Conservation (phyloP, 345 rosid species). For the Fremontodendron californicum region DNA sequence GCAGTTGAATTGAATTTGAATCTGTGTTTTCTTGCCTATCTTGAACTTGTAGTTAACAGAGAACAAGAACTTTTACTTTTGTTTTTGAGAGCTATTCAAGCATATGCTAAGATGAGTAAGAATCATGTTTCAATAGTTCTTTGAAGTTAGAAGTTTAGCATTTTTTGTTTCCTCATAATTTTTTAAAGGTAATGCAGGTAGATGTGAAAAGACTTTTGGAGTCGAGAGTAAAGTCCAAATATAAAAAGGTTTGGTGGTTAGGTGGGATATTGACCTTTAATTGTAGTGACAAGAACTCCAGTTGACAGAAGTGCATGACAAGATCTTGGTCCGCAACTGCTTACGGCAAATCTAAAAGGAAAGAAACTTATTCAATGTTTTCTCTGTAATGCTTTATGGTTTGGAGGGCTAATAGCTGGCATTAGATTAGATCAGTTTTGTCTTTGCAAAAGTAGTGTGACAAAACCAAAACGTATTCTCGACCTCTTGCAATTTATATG, state of each 20-base stretch:
- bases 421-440: neutral
- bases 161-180: too few relatives aligned
- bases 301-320: neutral
- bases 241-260: neutral
- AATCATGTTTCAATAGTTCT: neutral
- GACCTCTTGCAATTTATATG: neutral
- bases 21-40: neutral
- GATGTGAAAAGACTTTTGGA: neutral
- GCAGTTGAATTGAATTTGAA: neutral
- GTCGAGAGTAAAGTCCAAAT: neutral
- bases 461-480: neutral
- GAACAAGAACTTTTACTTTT: neutral
- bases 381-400: neutral
- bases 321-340: neutral
- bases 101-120: neutral
- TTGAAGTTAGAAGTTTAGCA: too few relatives aligned
- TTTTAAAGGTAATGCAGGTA: neutral
- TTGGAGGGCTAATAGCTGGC: neutral
- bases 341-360: neutral
- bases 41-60: neutral
- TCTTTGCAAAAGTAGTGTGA: neutral
- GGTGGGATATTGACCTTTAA: neutral
- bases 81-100: neutral
- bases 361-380: neutral
- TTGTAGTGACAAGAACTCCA: neutral